phyloP scores from a whole-genome alignment of 1,284 basidiomycete species.

The Ustilago curta region DNA sequence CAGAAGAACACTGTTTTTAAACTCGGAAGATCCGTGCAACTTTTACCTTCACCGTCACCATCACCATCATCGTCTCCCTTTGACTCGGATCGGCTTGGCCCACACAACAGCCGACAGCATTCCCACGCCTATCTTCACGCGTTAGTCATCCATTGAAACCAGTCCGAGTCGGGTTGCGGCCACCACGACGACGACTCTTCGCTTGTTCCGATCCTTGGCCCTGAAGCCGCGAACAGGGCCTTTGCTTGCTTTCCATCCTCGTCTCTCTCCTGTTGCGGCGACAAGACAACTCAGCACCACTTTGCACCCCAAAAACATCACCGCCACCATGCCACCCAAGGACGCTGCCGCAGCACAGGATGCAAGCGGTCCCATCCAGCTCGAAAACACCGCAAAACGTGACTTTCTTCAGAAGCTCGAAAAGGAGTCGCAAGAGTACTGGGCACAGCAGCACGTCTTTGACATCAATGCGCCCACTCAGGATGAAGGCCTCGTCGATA shows the following conservation, averaged over 20 bases:
- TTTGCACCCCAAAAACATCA: background rate
- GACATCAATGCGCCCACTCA: conserved; percentile 81
- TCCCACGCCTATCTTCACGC: conserved; percentile 9
- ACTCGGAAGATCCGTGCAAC: conserved; percentile 14
- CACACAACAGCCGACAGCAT: conserved; percentile 3
- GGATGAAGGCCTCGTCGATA: conserved; percentile 51
- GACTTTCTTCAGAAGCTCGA: conserved; percentile 87
- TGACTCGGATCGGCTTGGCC: background rate
- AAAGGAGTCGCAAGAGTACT: conserved; percentile 83
- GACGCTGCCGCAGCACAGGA: conserved; percentile 48
- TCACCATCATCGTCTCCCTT: conserved; percentile 13
- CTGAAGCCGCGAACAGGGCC: conserved; percentile 47
- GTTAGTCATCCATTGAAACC: background rate
- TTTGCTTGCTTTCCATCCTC: background rate
- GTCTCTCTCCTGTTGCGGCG: conserved; percentile 11
- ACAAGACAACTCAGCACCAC: conserved; percentile 2
- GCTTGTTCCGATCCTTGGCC: conserved; percentile 44
- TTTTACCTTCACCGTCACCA: conserved; percentile 8
- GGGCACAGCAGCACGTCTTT: conserved; percentile 77
- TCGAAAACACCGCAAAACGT: conserved; percentile 81
- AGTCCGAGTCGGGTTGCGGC: conserved; percentile 21
- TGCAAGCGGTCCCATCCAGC: conserved; percentile 66
- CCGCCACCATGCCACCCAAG: conserved; percentile 53
- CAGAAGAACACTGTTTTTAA: background rate
- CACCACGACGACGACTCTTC: conserved; percentile 36